Base-by-base conservation (phyloP, 192 early-diverging fungal genomes). In the Entomortierella beljakovae region DNA sequence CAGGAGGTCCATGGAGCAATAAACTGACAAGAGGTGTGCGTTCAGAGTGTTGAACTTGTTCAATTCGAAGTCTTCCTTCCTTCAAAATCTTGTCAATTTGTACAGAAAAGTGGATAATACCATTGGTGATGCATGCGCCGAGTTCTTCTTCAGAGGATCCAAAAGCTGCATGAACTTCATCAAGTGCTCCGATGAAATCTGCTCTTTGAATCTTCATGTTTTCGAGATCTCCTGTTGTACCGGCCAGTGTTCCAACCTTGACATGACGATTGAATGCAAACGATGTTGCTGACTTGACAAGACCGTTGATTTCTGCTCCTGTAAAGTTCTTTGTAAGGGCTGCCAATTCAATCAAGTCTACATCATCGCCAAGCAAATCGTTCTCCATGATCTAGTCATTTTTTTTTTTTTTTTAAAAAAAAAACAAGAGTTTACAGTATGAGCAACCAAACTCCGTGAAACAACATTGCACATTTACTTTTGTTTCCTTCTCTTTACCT, bases 261-360 rank as follows among this genome's bases (percentile, higher is more conserved):
- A 99, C 90, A 71, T 99, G 96, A 40, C 98, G 88, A 72, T 94
- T 97, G 80, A 99, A 97, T 3, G 98, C 94, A 87, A 93, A 99
- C 3, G 98, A 97, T 35, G 91, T 92, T 3, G 98, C 98, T 23
- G 90, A 90, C 71, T 96, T 96, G 26, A 98, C 92, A 18, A 99
- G 75, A 81, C 95, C 95, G 22, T 94, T 91, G 70, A 99, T 96
- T 82, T 99, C 98, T 34, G 98, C 98, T 73, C 98, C 98, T 73
- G 91, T 94, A 80, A 93, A 99, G 88, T 99, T 99, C 82, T 97
- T 98, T 23, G 96, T 97, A 79, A 94, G 69, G 0, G 83, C 82
- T 2, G 97, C 96, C 65, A 99, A 82, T 81, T 98, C 95, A 6
- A 73, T 66, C 48, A 99, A 75, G 62, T 92, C 83, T 29, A 99